Base-by-base conservation (phyloP, 2,329 filamentous ascomycete species). In the Helotiales sp. region DNA sequence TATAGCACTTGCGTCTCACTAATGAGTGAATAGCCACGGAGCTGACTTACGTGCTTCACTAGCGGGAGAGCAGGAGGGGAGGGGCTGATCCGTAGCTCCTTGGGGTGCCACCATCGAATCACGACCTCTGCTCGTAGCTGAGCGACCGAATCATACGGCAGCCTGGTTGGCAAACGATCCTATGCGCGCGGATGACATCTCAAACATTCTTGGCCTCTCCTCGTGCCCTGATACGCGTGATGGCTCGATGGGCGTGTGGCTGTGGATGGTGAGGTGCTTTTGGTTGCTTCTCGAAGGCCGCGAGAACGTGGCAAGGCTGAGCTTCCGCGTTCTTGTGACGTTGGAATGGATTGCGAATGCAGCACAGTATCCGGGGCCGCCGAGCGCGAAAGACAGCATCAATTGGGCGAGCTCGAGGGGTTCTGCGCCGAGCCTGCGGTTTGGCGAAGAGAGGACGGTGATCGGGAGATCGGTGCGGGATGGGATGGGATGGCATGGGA, bases 361-460 rank as follows among this genome's bases (percentile, higher is more conserved):
- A n/a, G n/a, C n/a, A n/a, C n/a, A n/a, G n/a, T n/a, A 29, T 33
- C 51, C 59, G 59, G 59, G 36, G 30, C 24, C 55, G 50, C 59
- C 59, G 59, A 59, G 50, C 42, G 51, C 30, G n/a, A n/a, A n/a
- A n/a, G n/a, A n/a, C n/a, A n/a, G n/a, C n/a, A n/a, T n/a, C n/a
- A n/a, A n/a, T n/a, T n/a, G n/a, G n/a, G n/a, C n/a, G n/a, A n/a
- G n/a, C n/a, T n/a, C n/a, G n/a, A n/a, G n/a, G n/a, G n/a, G n/a
- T n/a, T n/a, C n/a, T n/a, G n/a, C n/a, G n/a, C n/a, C n/a, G n/a
- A n/a, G n/a, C n/a, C n/a, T 31, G 33, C 8, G 15, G 31, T n/a
- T 31, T 31, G 40, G 55, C 44, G 49, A 50, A 57, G 55, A 31
- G n/a, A n/a, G n/a, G n/a, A n/a, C n/a, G n/a, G n/a, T n/a, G n/a